Base-by-base conservation (phyloP, 306 rosid species). In the Inga leiocalycina region DNA sequence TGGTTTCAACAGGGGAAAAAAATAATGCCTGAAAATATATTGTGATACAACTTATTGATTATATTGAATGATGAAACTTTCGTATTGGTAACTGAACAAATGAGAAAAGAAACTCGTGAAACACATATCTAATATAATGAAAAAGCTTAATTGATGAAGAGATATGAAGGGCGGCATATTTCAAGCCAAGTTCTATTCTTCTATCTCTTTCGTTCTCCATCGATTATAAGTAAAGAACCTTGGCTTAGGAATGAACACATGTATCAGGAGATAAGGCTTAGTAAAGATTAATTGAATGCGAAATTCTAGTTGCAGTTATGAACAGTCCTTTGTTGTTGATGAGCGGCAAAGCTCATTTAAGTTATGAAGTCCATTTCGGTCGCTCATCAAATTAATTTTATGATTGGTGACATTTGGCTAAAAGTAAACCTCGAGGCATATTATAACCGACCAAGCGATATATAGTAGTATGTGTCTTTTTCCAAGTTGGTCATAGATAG, bases 311-410 rank as follows among this genome's bases (percentile, higher is more conserved):
- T 45, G 48, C 27, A 8, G 48, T 73, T 57, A 62, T 70, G 77
- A 76, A n/a, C 49, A 82, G 37, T 76, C 54, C 3, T 22, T 80
- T 80, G 59, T 83, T 37, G 67, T 83, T 27, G 54, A 79, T 52
- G 27, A 76, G 16, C 39, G 72, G 54, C 81, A 73, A 77, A 80
- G 71, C 84, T 79, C 80, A 86, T 84, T 84, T 77, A 66, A 68
- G 85, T 4, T 67, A 70, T 43, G 82, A 43, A 61, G 81, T 79
- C 80, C 70, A 75, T 74, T 84, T 14, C 72, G 75, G 82, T 44
- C 59, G 85, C 76, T 82, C 75, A 68, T 4, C 79, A 81, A 86
- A 85, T 83, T 86, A 68, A 80, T 80, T 75, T 72, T 77, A 75
- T 77, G 82, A 81, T 59, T 45, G 85, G 71, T 69, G 81, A 80